These are phyloP conservation scores for Cryphonectria nitschkei DNA, from an alignment of 2,329 filamentous ascomycete species.

Conservation along the genomic window DNA sequence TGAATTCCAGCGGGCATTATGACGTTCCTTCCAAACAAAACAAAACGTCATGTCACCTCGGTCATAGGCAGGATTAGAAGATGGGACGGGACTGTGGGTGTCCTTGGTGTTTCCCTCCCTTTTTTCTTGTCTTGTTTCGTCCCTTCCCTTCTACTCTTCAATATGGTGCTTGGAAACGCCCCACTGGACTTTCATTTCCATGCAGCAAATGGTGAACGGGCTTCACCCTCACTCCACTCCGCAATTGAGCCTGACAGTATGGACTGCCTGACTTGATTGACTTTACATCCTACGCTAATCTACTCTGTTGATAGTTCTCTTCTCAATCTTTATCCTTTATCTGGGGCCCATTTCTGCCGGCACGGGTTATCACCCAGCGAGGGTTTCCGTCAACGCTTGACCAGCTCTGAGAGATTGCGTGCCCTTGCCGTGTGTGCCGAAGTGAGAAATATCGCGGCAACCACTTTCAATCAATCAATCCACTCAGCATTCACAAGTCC, in stretches of 20 bases:
- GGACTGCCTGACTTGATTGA: background rate
- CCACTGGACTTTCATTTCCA: background rate
- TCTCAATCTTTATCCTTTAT: background rate
- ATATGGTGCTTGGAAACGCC: no score
- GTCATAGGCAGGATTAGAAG: background rate
- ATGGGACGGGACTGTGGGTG: background rate
- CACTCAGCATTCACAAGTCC: background rate
- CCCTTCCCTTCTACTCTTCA: no score
- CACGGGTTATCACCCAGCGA: background rate
- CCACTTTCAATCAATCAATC: background rate
- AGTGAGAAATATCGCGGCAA: background rate
- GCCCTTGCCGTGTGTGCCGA: background rate
- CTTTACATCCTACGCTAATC: background rate
- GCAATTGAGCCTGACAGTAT: background rate
- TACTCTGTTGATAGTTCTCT: background rate
- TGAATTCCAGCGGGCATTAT: background rate
- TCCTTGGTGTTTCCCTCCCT: background rate
- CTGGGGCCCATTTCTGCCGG: background rate
- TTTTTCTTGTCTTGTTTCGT: no score
- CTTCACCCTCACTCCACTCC: background rate
- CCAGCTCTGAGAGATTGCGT: slow-evolving; percentile 1
- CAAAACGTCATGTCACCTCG: background rate
- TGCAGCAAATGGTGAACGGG: background rate
- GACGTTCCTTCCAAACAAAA: background rate
- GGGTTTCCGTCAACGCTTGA: background rate